A percentile compares a stretch with the other conserved stretches of the same genome.
These are phyloP conservation scores for Blastobotrys terrestris DNA, from an alignment of 805 yeast genomes.

Conservation along the genomic window DNA sequence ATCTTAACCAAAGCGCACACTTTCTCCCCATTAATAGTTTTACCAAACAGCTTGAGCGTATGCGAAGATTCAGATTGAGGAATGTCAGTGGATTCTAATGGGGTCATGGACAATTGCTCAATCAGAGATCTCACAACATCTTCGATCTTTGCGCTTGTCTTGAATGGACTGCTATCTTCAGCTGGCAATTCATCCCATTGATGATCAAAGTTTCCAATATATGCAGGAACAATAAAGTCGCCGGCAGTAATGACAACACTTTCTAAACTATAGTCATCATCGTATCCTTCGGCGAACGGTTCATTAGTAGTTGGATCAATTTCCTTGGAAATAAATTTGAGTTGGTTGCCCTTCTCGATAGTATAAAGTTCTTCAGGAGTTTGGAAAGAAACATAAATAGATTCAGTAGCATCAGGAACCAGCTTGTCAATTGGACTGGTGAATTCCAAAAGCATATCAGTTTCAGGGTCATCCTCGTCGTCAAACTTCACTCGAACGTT, in stretches of 20 bases:
- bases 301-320: conserved; percentile 66
- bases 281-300: conserved; percentile 74
- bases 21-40: conserved; percentile 49
- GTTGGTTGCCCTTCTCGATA: conserved; percentile 53
- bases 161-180: conserved; percentile 64
- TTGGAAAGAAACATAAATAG: conserved; percentile 69
- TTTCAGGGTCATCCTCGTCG: conserved; percentile 47
- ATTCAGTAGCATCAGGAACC: conserved; percentile 63
- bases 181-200: conserved; percentile 63
- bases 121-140: conserved; percentile 54
- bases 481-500: conserved; percentile 54
- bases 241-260: conserved; percentile 69
- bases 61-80: conserved; percentile 56
- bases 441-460: conserved; percentile 61
- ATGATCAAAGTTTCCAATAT: conserved; percentile 66
- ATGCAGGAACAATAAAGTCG: conserved; percentile 74
- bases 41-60: conserved; percentile 75
- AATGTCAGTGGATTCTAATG: conserved; percentile 67
- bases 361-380: conserved; percentile 44
- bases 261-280: conserved; percentile 90
- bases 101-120: conserved; percentile 52
- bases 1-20: conserved; percentile 39
- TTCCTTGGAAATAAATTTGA: conserved; percentile 74
- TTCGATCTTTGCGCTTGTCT: conserved; percentile 45
- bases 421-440: conserved; percentile 68